phyloP scores from a whole-genome alignment of 495 filamentous ascomycete genomes.

The Neurospora sublineolata region DNA sequence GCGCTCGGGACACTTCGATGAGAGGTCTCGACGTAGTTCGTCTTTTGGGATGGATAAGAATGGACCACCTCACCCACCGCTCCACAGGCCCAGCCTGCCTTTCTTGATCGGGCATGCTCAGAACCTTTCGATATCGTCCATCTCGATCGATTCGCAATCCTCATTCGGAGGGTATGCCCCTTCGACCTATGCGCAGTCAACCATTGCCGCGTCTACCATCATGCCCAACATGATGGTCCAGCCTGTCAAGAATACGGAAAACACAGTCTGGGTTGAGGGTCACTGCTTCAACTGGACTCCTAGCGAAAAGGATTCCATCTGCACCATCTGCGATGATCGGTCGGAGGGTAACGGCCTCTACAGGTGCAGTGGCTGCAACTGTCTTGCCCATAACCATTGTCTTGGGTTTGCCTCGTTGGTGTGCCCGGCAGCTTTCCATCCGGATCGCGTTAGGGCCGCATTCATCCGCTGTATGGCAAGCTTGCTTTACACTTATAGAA shows the following conservation, averaged over 20 bases:
- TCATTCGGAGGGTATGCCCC: slow-evolving; percentile 78
- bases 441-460: slow-evolving; percentile 81
- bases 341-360: slow-evolving; percentile 80
- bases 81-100: slow-evolving; percentile 72
- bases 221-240: slow-evolving; percentile 85
- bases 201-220: slow-evolving; percentile 93
- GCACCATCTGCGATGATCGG: slow-evolving; percentile 80
- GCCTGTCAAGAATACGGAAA: slow-evolving; percentile 76
- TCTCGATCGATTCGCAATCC: slow-evolving; percentile 62
- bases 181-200: slow-evolving; percentile 91
- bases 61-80: slow-evolving; percentile 46
- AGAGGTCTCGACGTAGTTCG: slow-evolving; percentile 71
- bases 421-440: slow-evolving; percentile 79
- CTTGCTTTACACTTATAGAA: slow-evolving; percentile 91
- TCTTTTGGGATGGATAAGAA: slow-evolving; percentile 74
- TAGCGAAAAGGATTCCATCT: slow-evolving; percentile 57
- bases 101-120: slow-evolving; percentile 69
- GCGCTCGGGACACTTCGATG: slow-evolving; percentile 88
- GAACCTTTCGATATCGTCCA: slow-evolving; percentile 72
- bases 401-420: slow-evolving; percentile 70
- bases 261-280: slow-evolving; percentile 82
- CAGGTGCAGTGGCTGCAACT: slow-evolving; percentile 67
- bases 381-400: slow-evolving; percentile 70
- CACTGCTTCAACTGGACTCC: slow-evolving; percentile 72
- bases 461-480: slow-evolving; percentile 92